Evolutionary conservation across 495 filamentous ascomycete genomes (phyloP), one percentile per base, ranked within the genome.

Genomic region (Aspergillus conjunctus): DNA sequence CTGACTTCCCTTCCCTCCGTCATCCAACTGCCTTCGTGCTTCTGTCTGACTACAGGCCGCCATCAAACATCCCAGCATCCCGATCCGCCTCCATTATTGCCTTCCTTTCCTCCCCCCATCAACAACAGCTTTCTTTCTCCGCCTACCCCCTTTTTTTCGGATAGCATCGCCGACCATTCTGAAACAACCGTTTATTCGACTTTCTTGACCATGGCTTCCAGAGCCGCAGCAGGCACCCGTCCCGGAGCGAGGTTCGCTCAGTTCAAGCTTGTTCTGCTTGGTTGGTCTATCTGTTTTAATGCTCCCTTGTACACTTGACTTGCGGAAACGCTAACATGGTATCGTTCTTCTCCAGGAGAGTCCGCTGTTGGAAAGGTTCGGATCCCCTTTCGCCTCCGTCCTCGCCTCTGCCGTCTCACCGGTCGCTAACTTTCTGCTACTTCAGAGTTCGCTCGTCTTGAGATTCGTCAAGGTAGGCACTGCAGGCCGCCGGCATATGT

Each of bases 181-280:
- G 7, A 34, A 37, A 58, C 33, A 41, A 22, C 32, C 32, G 10
- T 44, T 46, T 56, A 30, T 17, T 57, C 59, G 58, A 61, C 60
- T 64, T 51, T 62, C 50, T 64, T 68, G 60, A 71, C 54, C 48
- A 97, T 97, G 92, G 88, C 92, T 73, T 82, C 90, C 70, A 82
- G 92, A 80, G 82, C 86, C 73, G 84, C 88, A 73, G 83, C 89
- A 74, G 90, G 88, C 73, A 83, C 83, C 71, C 87, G 91, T 63
- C 84, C 84, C 56, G 90, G 90, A 71, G 86, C 81, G 66, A 89
- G 93, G 68, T 98, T 98, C 78, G 94, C 94, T 64, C 94, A 98
- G 82, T 98, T 98, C 80, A 98, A 98, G 83, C 87, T 98, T 68
- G 94, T 98, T 59, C 81, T 98, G 68, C 81, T 98, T 62, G 94